These are phyloP conservation scores for Aspergillus coremiiformis DNA, from an alignment of 495 filamentous ascomycete genomes.

Conservation along the genomic window DNA sequence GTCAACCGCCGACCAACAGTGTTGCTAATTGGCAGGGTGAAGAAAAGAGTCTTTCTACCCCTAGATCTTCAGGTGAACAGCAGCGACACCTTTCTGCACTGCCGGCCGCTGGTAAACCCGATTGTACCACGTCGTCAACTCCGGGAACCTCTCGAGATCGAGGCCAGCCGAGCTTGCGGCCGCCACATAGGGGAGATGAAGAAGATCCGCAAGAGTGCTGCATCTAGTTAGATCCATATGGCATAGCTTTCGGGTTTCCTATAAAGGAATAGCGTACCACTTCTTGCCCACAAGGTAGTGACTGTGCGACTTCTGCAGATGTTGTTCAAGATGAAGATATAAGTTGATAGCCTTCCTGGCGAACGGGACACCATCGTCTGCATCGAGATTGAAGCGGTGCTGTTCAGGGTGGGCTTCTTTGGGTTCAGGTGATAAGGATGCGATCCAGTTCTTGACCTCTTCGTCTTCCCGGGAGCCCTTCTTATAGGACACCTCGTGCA, in stretches of 20 bases:
- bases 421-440: neutral
- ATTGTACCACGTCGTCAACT: slow-evolving; percentile 10
- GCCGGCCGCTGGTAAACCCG: neutral
- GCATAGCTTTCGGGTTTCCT: neutral
- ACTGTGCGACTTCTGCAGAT: neutral
- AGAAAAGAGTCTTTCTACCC: neutral
- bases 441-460: neutral
- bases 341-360: slow-evolving; percentile 2
- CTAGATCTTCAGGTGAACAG: neutral
- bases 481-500: neutral
- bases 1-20: neutral
- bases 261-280: neutral
- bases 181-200: slow-evolving; percentile 1
- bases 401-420: neutral
- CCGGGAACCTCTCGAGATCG: slow-evolving; percentile 8
- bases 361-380: neutral
- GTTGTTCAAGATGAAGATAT: slow-evolving; percentile 7
- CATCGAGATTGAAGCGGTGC: neutral
- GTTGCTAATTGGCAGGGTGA: neutral
- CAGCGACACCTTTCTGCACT: slow-evolving; percentile 3
- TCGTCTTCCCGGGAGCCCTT: neutral
- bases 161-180: slow-evolving; percentile 1
- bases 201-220: slow-evolving; percentile 6
- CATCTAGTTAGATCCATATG: neutral
- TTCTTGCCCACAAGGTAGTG: slow-evolving; percentile 5